A percentile compares a stretch with the other conserved stretches of the same genome.
These are phyloP conservation scores for Chimonanthus praecox DNA, from an alignment of 164 flowering plant genomes.

Conservation along the genomic window DNA sequence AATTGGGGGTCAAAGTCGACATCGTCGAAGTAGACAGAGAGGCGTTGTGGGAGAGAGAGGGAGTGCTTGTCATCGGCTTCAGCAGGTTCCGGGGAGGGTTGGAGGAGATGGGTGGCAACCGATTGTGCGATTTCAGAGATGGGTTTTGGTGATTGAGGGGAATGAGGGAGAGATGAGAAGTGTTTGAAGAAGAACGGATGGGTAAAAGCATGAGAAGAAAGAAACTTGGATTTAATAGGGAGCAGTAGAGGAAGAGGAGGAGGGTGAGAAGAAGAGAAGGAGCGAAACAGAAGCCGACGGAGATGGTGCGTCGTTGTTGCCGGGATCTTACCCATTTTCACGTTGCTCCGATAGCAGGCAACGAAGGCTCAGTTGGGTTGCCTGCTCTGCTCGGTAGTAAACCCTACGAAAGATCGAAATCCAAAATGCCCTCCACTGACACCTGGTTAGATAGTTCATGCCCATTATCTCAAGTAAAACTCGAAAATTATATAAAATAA, in stretches of 20 bases:
- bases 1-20: slow-evolving; percentile 38
- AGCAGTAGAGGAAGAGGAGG: not conserved
- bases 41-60: slow-evolving; percentile 45
- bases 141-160: not conserved
- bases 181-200: not conserved
- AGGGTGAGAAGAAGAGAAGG: not conserved
- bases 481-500: too few species aligned
- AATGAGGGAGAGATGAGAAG: not conserved
- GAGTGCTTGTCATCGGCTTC: slow-evolving; percentile 12
- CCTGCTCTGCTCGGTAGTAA: too few species aligned
- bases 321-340: not conserved
- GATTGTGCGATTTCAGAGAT: slow-evolving; percentile 25
- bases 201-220: not conserved
- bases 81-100: slow-evolving; percentile 25
- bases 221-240: not conserved
- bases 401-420: too few species aligned
- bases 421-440: too few species aligned
- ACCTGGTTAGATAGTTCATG: too few species aligned
- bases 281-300: not conserved
- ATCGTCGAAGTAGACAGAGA: slow-evolving; percentile 68
- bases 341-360: too few species aligned
- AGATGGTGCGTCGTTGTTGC: not conserved
- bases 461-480: too few species aligned
- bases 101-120: slow-evolving; percentile 59
- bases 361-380: too few species aligned